Evolutionary conservation across 257 asterid genomes (phyloP), one percentile per base, ranked within the genome.

Genomic region (Parsonsia alboflavescens): DNA sequence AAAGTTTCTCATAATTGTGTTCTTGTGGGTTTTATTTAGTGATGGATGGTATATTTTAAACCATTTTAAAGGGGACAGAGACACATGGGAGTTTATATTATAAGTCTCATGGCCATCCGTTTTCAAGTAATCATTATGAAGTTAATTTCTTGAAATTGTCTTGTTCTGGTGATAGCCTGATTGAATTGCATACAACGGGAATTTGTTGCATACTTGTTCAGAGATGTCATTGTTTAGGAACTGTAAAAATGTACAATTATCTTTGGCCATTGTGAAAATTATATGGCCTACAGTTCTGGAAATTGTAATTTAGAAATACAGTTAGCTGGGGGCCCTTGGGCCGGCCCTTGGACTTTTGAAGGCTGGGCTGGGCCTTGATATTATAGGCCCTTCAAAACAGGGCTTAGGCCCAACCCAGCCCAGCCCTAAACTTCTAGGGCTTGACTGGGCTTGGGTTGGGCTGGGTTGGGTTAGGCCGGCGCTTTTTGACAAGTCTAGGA

Each of bases 81-180:
- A 41, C 49, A 75, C 48, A 75, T 75, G 79, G 75, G 41, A 45
- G 61, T 10, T n/a, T 13, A 5, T 62, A 22, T 17, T 45, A 59
- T 24, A 19, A 24, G 39, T 4, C 42, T 50, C 13, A 53, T 75
- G 42, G 13, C 44, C 33, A 21, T 53, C 9, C 3, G 21, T 22
- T 54, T n/a, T 41, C 33, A 57, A 17, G 10, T 21, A 13, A 56
- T 56, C 16, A 71, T 56, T 44, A 10, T 54, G 15, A 10, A 52
- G 21, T 54, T 50, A n/a, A 11, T 36, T 24, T 59, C 63, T 16
- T 19, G 26, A 22, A 59, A 16, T 73, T 33, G 62, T 48, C 39
- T 63, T 28, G 49, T 33, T 33, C 49, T n/a, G 33, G 13, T 10
- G 28, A 42, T 39, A 53, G n/a, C 12, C 33, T 8, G 48, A 22